Percentiles rank a stretch among this genome's conserved stretches.
Evolutionary conservation across 2,329 filamentous ascomycete species (phyloP).

Genomic region (Blumeria graminis): DNA sequence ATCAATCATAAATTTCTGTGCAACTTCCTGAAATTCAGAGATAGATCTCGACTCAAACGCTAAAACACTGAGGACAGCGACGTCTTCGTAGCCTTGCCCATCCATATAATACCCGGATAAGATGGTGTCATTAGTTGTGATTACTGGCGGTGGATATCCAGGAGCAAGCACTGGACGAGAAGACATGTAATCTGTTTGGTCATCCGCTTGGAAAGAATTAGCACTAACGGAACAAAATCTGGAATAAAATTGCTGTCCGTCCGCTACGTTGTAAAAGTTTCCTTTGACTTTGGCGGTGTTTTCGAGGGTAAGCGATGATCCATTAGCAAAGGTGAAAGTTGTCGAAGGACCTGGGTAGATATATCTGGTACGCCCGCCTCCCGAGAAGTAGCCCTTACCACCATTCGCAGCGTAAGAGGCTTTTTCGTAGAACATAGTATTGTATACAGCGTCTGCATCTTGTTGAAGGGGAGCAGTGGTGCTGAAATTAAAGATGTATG

Average conservation of each 20-base stretch:
- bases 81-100: constrained; percentile 11
- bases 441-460: constrained; percentile 20
- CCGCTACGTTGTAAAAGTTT: constrained; percentile 12
- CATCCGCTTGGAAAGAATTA: neutral
- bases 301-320: constrained; percentile 14
- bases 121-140: constrained; percentile 9
- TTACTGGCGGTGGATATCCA: constrained; percentile 11
- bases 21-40: constrained; percentile 12
- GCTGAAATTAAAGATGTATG: constrained; percentile 23
- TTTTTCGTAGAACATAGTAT: constrained; percentile 19
- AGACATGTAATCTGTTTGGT: neutral
- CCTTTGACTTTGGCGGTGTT: constrained; percentile 18
- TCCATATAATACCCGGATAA: constrained; percentile 13
- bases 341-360: constrained; percentile 19
- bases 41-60: constrained; percentile 9
- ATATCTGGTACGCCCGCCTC: constrained; percentile 15
- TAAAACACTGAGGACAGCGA: constrained; percentile 13
- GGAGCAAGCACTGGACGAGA: constrained; percentile 3
- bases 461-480: constrained; percentile 17
- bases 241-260: constrained; percentile 12
- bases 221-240: constrained; percentile 8
- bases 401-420: constrained; percentile 8
- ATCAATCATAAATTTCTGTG: constrained; percentile 20
- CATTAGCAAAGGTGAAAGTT: constrained; percentile 19
- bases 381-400: constrained; percentile 17